Base-by-base conservation (phyloP, 257 asterid species). In the Leptodermis oblonga region DNA sequence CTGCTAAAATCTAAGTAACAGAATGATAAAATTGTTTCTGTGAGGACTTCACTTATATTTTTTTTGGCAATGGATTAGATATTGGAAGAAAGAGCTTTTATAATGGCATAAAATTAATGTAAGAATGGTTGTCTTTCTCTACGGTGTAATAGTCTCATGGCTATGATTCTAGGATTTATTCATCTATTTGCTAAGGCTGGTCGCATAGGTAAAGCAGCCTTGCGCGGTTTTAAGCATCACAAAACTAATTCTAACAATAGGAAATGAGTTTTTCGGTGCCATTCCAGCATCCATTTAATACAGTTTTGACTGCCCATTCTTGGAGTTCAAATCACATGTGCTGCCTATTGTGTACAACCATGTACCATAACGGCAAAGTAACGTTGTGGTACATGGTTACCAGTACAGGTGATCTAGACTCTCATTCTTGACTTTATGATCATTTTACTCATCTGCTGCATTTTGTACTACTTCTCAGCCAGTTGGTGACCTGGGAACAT, bases 401-500 rank as follows among this genome's bases (percentile, higher is more conserved):
- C n/a, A n/a, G n/a, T n/a, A n/a, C n/a, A n/a, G n/a, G n/a, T n/a
- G n/a, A n/a, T 1, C 4, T 34, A 34, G 23, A 28, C 36, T 58
- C 33, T 22, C 39, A 14, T 31, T 31, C 17, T 30, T 45, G 8
- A 20, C 43, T 34, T 17, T 33, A 15, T 34, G 65, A 33, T 2
- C 28, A 22, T 39, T 22, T 64, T 1, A 28, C 6, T 15, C 70
- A 7, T 45, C 39, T 25, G 15, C 70, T 45, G 34, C n/a, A 0
- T 22, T 22, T 12, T n/a, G 22, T 14, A 33, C 18, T 17, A 61
- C 53, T 65, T 76, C 73, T 74, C 88, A 90, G 96, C 82, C 86
- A 11, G 73, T 88, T 0, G 99, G 99, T 53, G 95, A 87, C 91
- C 96, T 93, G 92, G 97, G 94, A 87, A 85, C 96, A 80, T 58